Evolutionary conservation across 202 grass and related monocot species (phyloP).

Genomic region (Hordeum pubiflorum): DNA sequence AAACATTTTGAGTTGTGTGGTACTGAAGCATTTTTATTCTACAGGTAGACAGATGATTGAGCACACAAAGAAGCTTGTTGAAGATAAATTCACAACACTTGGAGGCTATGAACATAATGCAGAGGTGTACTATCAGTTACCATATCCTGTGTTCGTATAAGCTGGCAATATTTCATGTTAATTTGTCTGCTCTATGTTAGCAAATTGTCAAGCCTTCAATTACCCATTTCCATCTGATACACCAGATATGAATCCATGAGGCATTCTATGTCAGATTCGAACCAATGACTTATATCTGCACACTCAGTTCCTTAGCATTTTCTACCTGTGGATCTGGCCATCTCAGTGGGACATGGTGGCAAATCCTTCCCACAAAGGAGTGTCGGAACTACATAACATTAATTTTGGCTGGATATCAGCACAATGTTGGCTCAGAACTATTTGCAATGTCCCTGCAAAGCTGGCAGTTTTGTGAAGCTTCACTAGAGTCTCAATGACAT

Average conservation of each 20-base stretch:
- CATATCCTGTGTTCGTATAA: conserved; percentile 11
- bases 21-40: conserved; percentile 13
- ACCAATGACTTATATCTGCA: neutral
- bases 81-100: conserved; percentile 82
- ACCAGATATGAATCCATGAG: neutral
- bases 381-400: neutral
- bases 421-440: neutral
- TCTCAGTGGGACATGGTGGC: neutral
- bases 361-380: neutral
- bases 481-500: neutral
- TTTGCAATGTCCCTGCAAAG: neutral
- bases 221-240: neutral
- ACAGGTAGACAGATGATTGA: conserved; percentile 99
- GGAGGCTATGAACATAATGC: conserved; percentile 89
- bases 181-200: neutral
- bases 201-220: neutral
- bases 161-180: neutral
- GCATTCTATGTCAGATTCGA: neutral
- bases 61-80: conserved; percentile 96
- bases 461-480: neutral
- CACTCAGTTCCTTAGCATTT: neutral
- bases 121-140: conserved; percentile 48
- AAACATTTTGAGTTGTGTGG: neutral
- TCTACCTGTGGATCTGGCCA: neutral
- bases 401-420: conserved; percentile 7